Conservation (phyloP, 371 early-diverging fungal species). For the Mortierella sp. region DNA sequence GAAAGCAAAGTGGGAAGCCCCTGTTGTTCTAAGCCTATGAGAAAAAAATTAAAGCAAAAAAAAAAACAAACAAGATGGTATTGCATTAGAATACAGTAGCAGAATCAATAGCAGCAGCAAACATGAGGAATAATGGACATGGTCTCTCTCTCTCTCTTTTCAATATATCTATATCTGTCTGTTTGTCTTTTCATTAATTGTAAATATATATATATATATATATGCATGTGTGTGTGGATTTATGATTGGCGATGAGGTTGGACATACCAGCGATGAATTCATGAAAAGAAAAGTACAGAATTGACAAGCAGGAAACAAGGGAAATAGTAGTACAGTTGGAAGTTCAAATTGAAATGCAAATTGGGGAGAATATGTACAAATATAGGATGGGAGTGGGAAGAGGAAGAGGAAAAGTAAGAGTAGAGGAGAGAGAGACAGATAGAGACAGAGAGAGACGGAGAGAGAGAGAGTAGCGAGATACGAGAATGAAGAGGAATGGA, state of each 20-base stretch:
- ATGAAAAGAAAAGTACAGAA: conserved; percentile 1
- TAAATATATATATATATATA: too few species aligned
- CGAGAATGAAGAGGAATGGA: neutral
- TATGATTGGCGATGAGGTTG: neutral
- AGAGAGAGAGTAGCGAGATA: neutral
- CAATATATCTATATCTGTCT: too few species aligned
- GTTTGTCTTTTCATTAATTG: neutral
- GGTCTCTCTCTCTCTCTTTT: too few species aligned
- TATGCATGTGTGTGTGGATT: too few species aligned
- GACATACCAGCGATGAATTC: neutral
- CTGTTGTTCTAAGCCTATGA: conserved; percentile 1
- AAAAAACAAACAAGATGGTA: neutral
- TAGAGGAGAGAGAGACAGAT: neutral
- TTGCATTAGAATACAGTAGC: neutral
- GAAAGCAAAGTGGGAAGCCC: neutral
- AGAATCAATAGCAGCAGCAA: neutral
- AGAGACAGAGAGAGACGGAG: neutral
- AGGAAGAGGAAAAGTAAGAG: neutral
- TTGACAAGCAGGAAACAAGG: neutral
- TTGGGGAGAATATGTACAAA: neutral
- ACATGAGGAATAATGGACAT: conserved; percentile 4
- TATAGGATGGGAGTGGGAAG: neutral
- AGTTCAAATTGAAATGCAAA: neutral
- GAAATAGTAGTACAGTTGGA: neutral
- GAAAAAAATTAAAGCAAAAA: neutral